These are phyloP conservation scores for Saccharomycopsis sp. DNA, from an alignment of 805 yeast species.

Conservation along the genomic window DNA sequence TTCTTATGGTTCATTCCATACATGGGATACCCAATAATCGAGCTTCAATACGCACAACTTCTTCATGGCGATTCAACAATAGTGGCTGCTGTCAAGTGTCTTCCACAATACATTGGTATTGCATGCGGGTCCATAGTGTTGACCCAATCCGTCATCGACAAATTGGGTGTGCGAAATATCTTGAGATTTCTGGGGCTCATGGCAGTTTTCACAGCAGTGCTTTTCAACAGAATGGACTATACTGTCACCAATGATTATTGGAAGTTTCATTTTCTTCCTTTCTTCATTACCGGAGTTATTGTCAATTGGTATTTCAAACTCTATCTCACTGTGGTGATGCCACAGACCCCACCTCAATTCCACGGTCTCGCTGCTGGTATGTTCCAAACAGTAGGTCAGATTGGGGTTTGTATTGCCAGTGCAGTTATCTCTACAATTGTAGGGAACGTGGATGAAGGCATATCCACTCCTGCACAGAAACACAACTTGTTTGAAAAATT, in stretches of 20 bases:
- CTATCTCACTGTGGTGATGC: slow-evolving; percentile 27
- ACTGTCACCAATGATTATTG: slow-evolving; percentile 5
- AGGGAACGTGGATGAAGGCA: slow-evolving; percentile 21
- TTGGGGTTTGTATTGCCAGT: slow-evolving; percentile 28
- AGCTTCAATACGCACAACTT: slow-evolving; percentile 26
- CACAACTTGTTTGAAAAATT: neutral
- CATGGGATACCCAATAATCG: slow-evolving; percentile 22
- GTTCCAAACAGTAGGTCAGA: slow-evolving; percentile 30
- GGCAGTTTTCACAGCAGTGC: slow-evolving; percentile 3
- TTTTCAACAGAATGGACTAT: slow-evolving; percentile 11
- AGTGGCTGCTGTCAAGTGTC: slow-evolving; percentile 30
- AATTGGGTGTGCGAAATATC: too few relatives aligned
- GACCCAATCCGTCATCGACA: neutral
- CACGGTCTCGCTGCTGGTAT: slow-evolving; percentile 35
- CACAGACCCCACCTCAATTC: slow-evolving; percentile 30
- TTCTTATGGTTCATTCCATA: slow-evolving; percentile 23
- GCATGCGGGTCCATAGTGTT: slow-evolving; percentile 19
- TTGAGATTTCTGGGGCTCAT: neutral
- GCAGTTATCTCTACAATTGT: slow-evolving; percentile 26
- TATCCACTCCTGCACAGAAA: neutral
- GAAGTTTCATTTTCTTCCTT: slow-evolving; percentile 18
- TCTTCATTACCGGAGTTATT: slow-evolving; percentile 24
- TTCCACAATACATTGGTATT: slow-evolving; percentile 30
- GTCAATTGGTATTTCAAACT: slow-evolving; percentile 29
- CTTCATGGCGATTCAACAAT: slow-evolving; percentile 27